Evolutionary conservation across 345 rosid species (phyloP), one percentile per base, ranked within the genome.

Genomic region (Gossypioides kirkii): DNA sequence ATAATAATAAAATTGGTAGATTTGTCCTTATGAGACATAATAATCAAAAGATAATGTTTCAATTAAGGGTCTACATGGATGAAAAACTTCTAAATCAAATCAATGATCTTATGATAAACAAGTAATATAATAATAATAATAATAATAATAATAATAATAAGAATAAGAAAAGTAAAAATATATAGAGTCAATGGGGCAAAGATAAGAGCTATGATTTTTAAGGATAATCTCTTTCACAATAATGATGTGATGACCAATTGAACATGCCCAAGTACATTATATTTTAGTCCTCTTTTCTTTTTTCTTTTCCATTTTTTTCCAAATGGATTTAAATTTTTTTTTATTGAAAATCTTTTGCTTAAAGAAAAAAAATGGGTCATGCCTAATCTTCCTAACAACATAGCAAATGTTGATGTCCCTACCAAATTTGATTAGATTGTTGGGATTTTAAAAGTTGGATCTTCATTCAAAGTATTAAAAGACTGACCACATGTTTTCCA

Each of bases 51-150:
- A 74, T 71, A 65, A 71, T 28, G 65, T 7, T 58, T 42, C 17
- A 66, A 73, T 73, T 52, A 61, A 43, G 55, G 32, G 47, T 22
- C 22, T 65, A 54, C 16, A 41, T 72, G 68, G 69, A 36, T 63
- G 56, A 26, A 58, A 47, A 58, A 53, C 28, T 17, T 46, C 38
- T 4, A 32, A 32, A 32, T 63, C 5, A 71, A 14, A 52, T 23
- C 47, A 47, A 67, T 72, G 69, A 22, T 46, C 52, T 46, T 22
- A 32, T 0, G 7, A 25, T n/a, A 8, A 43, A 10, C 13, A 43
- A 8, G 12, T 43, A 43, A 45, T 10, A 45, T 45, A 10, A n/a
- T n/a, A n/a, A n/a, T n/a, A n/a, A n/a, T n/a, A n/a, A n/a, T n/a
- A n/a, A n/a, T n/a, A n/a, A n/a, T n/a, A n/a, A n/a, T n/a, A n/a